A percentile compares a stretch with the other conserved stretches of the same genome.
phyloP scores from a whole-genome alignment of 1,284 basidiomycete genomes.

The Tilletia indica region DNA sequence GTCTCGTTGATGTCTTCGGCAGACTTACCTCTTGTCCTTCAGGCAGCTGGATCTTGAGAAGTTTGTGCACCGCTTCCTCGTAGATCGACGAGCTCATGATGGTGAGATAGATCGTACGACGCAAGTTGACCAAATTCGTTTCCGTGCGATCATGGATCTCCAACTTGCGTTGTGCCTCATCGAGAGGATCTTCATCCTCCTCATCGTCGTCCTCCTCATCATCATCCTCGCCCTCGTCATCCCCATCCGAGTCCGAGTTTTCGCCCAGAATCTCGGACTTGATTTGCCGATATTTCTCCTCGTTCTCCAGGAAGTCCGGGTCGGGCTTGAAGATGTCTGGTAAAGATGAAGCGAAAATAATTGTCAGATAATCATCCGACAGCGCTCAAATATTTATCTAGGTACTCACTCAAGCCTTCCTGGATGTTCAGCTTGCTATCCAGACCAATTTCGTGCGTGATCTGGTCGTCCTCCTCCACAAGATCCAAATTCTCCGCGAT shows the following conservation, averaged over 20 bases:
- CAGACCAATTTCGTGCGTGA: slow-evolving; percentile 86
- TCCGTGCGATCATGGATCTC: slow-evolving; percentile 93
- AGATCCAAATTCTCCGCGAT: slow-evolving; percentile 89
- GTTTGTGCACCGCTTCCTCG: slow-evolving; percentile 97
- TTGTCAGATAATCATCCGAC: no score
- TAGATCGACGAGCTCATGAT: slow-evolving; percentile 79
- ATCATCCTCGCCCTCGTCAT: slow-evolving; percentile 28
- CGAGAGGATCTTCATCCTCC: slow-evolving; percentile 64
- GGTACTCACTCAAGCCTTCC: slow-evolving; percentile 75
- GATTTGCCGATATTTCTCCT: slow-evolving; percentile 88
- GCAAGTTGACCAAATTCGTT: slow-evolving; percentile 91
- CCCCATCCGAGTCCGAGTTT: slow-evolving; percentile 35
- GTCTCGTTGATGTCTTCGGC: background rate
- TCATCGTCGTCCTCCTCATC: slow-evolving; percentile 63
- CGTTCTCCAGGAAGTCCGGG: slow-evolving; percentile 81
- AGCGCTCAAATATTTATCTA: background rate
- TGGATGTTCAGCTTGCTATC: slow-evolving; percentile 91
- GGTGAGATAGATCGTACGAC: slow-evolving; percentile 90
- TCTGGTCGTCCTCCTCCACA: slow-evolving; percentile 88
- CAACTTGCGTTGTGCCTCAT: slow-evolving; percentile 51
- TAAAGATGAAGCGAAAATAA: background rate
- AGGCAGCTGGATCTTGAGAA: slow-evolving; percentile 85
- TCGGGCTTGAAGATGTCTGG: slow-evolving; percentile 94
- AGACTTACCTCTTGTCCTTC: slow-evolving; percentile 84
- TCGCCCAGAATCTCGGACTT: slow-evolving; percentile 86